A percentile compares a stretch with the other conserved stretches of the same genome.
phyloP scores from a whole-genome alignment of 768 basidiomycete species.

The Hysterangium stoloniferum region DNA sequence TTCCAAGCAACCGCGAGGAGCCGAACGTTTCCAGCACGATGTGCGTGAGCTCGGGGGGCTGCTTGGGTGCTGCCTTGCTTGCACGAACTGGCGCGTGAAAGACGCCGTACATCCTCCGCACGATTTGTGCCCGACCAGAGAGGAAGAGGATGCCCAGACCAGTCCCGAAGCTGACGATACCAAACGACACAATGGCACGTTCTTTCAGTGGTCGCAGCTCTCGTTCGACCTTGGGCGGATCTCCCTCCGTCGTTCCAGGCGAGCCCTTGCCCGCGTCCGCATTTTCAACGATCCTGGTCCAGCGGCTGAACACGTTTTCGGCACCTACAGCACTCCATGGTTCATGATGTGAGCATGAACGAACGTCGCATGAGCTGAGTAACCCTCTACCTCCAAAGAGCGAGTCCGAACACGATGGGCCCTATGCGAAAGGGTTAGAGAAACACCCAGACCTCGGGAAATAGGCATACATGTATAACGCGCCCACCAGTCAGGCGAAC shows the following conservation, averaged over 20 bases:
- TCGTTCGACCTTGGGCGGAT: not conserved
- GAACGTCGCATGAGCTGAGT: not conserved
- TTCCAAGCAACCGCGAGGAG: not conserved
- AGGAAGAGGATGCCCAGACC: constrained; percentile 7
- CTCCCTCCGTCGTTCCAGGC: not conserved
- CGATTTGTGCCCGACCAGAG: constrained; percentile 8
- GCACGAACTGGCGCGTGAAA: not conserved
- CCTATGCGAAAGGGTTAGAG: not conserved
- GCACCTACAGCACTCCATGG: constrained; percentile 5
- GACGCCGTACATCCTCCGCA: constrained; percentile 1
- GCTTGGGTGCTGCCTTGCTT: not conserved
- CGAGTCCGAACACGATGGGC: constrained; percentile 7
- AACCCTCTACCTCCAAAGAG: constrained; percentile 1
- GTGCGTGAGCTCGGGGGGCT: not conserved
- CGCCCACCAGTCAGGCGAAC: constrained; percentile 9
- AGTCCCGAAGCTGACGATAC: constrained; percentile 3
- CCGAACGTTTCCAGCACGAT: constrained; percentile 5
- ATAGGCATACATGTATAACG: constrained; percentile 5
- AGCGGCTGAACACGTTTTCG: constrained; percentile 1
- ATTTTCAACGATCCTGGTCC: constrained; percentile 5
- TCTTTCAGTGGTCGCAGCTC: constrained; percentile 7
- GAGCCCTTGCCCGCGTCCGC: not conserved
- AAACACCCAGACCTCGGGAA: not conserved
- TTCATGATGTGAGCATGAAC: not conserved
- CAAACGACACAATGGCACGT: constrained; percentile 4